These are phyloP conservation scores for Sinapis alba DNA, from an alignment of 441 rosid genomes.

Conservation along the genomic window DNA sequence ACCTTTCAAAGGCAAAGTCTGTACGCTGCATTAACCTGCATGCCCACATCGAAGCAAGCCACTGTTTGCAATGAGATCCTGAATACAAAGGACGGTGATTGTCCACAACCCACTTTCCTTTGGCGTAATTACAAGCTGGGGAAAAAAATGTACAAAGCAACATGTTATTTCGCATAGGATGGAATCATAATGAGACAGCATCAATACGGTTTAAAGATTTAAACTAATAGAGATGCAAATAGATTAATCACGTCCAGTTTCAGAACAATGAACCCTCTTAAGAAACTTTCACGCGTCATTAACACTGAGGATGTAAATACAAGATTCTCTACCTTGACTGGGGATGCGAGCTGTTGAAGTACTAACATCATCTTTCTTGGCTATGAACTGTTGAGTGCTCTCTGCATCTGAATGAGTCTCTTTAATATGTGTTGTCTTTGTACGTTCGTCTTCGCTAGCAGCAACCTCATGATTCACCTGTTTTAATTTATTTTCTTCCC, in stretches of 20 bases:
- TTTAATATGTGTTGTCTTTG: constrained; percentile 15
- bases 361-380: constrained; percentile 22
- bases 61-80: constrained; percentile 78
- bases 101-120: constrained; percentile 93
- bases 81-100: constrained; percentile 72
- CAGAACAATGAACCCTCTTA: constrained; percentile 17
- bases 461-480: constrained; percentile 33
- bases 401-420: constrained; percentile 8
- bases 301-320: constrained; percentile 11
- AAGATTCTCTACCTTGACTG: constrained; percentile 23
- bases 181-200: constrained; percentile 3
- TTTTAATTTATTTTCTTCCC: constrained; percentile 12
- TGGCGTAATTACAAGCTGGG: constrained; percentile 75
- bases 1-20: constrained; percentile 77
- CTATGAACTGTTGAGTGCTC: constrained; percentile 6
- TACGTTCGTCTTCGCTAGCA: constrained; percentile 17
- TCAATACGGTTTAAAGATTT: not conserved
- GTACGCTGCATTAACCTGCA: constrained; percentile 84
- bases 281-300: constrained; percentile 6
- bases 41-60: constrained; percentile 95
- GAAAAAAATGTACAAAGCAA: not conserved
- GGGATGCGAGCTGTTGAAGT: constrained; percentile 13
- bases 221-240: constrained; percentile 8
- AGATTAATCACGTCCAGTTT: constrained; percentile 13
- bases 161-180: constrained; percentile 7